phyloP scores from a whole-genome alignment of 2,329 filamentous ascomycete species.

The Pseudocercospora eumusae region DNA sequence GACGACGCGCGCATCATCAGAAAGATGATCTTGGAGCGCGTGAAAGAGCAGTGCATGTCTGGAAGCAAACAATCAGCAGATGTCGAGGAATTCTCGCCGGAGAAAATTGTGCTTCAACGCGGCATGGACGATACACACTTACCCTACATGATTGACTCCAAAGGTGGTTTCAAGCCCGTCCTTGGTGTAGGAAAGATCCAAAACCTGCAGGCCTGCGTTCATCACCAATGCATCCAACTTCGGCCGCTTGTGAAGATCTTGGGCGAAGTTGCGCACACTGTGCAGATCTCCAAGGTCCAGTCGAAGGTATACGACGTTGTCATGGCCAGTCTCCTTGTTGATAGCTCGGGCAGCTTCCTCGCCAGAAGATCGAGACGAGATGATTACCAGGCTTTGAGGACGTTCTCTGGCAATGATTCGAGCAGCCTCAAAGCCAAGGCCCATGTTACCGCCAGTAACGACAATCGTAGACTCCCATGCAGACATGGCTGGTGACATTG shows the following conservation, averaged over 20 bases:
- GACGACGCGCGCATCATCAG: conserved; percentile 51
- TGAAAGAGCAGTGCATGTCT: conserved; percentile 33
- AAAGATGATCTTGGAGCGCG: conserved; percentile 34
- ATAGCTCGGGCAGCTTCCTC: conserved; percentile 47
- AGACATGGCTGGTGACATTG: conserved; percentile 2
- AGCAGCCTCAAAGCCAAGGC: conserved; percentile 49
- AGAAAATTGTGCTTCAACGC: no score
- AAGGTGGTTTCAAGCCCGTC: conserved; percentile 41
- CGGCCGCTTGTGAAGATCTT: conserved; percentile 34
- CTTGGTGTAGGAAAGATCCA: conserved; percentile 37
- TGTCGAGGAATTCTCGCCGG: no score
- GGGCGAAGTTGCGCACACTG: conserved; percentile 50
- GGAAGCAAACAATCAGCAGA: no score
- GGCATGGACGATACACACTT: no score
- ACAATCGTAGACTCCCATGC: conserved; percentile 31
- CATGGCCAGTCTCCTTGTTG: conserved; percentile 46
- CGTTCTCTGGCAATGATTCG: conserved; percentile 45
- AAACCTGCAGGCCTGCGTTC: conserved; percentile 44
- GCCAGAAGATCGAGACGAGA: conserved; percentile 49
- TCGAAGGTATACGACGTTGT: conserved; percentile 48
- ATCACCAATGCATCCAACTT: conserved; percentile 47
- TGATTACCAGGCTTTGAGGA: conserved; percentile 47
- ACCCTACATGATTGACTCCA: conserved; percentile 36
- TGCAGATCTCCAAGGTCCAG: conserved; percentile 55
- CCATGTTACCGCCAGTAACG: conserved; percentile 52